These are phyloP conservation scores for Blastocystis sp. DNA, from an alignment of 352 stramenopile genomes.

Conservation along the genomic window DNA sequence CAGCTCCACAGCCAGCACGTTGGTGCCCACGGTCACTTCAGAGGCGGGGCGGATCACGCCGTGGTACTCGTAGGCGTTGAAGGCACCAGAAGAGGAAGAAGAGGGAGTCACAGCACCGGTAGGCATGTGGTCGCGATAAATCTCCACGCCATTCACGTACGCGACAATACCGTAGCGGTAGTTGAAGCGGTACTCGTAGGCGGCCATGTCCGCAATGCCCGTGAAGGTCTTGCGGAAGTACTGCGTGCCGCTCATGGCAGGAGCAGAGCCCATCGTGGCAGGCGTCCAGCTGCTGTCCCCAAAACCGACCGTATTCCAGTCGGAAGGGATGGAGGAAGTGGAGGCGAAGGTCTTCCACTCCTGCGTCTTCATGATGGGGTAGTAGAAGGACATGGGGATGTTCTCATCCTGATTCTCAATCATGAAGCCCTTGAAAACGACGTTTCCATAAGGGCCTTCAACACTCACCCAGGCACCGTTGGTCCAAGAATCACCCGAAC, in stretches of 20 bases:
- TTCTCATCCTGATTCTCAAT: background rate
- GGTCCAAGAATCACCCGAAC: background rate
- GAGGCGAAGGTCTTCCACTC: background rate
- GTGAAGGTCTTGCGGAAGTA: constrained; percentile 54
- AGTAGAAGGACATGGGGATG: background rate
- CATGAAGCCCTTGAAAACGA: constrained; percentile 15
- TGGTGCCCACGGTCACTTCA: background rate
- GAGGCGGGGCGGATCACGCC: background rate
- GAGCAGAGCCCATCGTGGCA: background rate
- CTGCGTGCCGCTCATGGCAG: background rate
- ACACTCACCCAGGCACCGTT: background rate
- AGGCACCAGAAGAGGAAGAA: background rate
- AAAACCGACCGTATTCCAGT: background rate
- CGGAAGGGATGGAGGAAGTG: background rate
- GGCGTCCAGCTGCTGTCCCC: background rate
- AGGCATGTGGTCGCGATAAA: constrained; percentile 35
- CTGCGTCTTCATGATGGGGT: background rate
- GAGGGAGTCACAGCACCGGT: background rate
- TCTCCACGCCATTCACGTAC: constrained; percentile 27
- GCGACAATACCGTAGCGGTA: constrained; percentile 12
- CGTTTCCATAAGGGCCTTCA: constrained; percentile 27
- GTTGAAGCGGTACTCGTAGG: background rate
- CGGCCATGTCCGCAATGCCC: constrained; percentile 19
- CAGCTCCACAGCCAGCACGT: constrained; percentile 33
- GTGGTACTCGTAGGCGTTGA: background rate